phyloP scores from a whole-genome alignment of 2,329 filamentous ascomycete genomes.

The Plectosphaerella cucumerina region DNA sequence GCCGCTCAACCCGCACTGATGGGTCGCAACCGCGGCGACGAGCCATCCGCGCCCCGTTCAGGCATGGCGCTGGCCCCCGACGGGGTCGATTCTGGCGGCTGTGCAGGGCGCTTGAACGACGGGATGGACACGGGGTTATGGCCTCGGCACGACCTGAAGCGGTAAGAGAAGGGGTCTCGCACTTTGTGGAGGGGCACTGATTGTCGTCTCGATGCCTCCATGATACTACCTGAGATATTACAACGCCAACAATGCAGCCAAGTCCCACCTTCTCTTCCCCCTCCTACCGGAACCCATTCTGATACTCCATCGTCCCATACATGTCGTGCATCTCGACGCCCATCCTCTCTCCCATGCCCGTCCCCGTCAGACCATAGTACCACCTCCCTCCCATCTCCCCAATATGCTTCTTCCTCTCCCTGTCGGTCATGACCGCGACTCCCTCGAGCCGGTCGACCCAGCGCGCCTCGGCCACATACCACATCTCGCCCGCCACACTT shows the following conservation, averaged over 20 bases:
- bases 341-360: background rate
- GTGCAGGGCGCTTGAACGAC: too few species aligned
- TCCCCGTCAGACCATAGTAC: background rate
- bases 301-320: background rate
- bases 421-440: constrained; percentile 1
- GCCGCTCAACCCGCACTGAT: background rate
- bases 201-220: too few species aligned
- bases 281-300: background rate
- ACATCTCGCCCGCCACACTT: constrained; percentile 40
- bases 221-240: background rate
- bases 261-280: background rate
- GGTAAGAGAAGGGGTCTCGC: too few species aligned
- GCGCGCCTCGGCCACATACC: constrained; percentile 26
- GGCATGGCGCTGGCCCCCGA: too few species aligned
- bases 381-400: constrained; percentile 1
- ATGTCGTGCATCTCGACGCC: background rate
- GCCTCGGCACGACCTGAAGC: too few species aligned
- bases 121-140: too few species aligned
- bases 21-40: background rate
- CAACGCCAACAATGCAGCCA: background rate
- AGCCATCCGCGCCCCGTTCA: background rate
- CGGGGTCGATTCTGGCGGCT: background rate
- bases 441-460: constrained; percentile 13
- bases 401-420: constrained; percentile 5
- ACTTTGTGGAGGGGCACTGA: too few species aligned